A percentile compares a stretch with the other conserved stretches of the same genome.
Evolutionary conservation across 108 stramenopile genomes (phyloP).

Genomic region (Cyclostephanos tholiformis): DNA sequence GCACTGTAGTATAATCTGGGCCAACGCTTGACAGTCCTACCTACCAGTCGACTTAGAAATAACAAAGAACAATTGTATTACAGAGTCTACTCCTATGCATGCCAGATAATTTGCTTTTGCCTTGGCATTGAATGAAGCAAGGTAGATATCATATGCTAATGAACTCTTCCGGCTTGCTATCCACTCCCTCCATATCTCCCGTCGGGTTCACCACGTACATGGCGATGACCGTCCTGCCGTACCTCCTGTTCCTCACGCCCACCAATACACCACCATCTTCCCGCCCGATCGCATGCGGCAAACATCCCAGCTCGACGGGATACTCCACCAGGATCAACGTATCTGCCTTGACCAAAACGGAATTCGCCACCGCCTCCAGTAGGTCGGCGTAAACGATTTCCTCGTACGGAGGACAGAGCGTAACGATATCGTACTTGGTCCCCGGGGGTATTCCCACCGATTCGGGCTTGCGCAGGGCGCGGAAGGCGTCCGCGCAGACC

Average conservation of each 20-base stretch:
- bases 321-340: conserved; percentile 92
- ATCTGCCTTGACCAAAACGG: conserved; percentile 78
- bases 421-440: conserved; percentile 80
- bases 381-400: conserved; percentile 95
- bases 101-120: no score
- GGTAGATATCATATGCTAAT: conserved; percentile 31
- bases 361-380: conserved; percentile 77
- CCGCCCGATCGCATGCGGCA: conserved; percentile 80
- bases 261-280: conserved; percentile 79
- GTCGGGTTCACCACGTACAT: conserved; percentile 93
- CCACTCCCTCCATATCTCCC: conserved; percentile 69
- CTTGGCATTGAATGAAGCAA: neutral
- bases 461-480: conserved; percentile 84
- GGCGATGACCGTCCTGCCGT: conserved; percentile 94
- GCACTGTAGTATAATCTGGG: no score
- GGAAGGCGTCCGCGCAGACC: conserved; percentile 84
- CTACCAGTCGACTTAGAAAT: no score
- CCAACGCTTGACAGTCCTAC: no score
- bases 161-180: conserved; percentile 88
- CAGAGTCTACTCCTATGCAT: no score
- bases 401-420: conserved; percentile 95
- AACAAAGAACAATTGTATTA: no score
- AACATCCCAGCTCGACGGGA: conserved; percentile 90
- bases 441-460: conserved; percentile 69
- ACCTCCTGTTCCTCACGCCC: conserved; percentile 92